These are phyloP conservation scores for Sugiyamaella smithiae DNA, from an alignment of 805 yeast species.

Conservation along the genomic window DNA sequence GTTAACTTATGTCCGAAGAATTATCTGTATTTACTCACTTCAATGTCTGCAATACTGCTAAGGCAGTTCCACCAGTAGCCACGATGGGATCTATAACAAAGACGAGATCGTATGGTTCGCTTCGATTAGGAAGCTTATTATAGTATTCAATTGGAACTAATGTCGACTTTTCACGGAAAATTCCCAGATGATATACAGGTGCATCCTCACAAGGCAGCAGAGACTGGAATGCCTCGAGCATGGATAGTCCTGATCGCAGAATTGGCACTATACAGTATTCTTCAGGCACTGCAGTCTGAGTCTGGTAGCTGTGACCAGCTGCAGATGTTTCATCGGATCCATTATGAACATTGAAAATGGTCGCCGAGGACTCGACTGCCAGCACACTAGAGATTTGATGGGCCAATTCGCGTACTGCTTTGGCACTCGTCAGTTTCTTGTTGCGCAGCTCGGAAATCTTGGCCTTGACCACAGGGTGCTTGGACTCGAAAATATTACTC, in stretches of 20 bases:
- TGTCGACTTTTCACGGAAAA: constrained; percentile 32
- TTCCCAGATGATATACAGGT: constrained; percentile 34
- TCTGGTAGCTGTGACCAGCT: constrained; percentile 15
- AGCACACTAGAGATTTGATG: constrained; percentile 26
- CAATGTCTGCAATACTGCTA: constrained; percentile 32
- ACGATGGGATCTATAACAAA: constrained; percentile 34
- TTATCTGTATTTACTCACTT: too few relatives aligned
- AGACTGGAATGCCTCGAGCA: constrained; percentile 31
- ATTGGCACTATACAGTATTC: constrained; percentile 31
- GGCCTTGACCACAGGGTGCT: constrained; percentile 28
- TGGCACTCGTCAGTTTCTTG: constrained; percentile 18
- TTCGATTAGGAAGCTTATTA: constrained; percentile 31
- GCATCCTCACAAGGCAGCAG: constrained; percentile 30
- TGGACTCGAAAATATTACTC: constrained; percentile 20
- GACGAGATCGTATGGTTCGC: constrained; percentile 24
- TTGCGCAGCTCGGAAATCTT: constrained; percentile 30
- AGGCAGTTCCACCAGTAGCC: constrained; percentile 38
- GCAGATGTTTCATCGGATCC: constrained; percentile 13
- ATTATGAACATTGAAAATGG: constrained; percentile 18
- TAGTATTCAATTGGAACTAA: constrained; percentile 35
- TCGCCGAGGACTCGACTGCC: constrained; percentile 29
- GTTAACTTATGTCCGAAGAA: too few relatives aligned
- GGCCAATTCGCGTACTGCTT: constrained; percentile 24
- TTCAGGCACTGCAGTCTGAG: constrained; percentile 18
- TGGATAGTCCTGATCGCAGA: constrained; percentile 34